Base-by-base conservation (phyloP, 176 grass and related monocot genomes). In the Juncus effusus region DNA sequence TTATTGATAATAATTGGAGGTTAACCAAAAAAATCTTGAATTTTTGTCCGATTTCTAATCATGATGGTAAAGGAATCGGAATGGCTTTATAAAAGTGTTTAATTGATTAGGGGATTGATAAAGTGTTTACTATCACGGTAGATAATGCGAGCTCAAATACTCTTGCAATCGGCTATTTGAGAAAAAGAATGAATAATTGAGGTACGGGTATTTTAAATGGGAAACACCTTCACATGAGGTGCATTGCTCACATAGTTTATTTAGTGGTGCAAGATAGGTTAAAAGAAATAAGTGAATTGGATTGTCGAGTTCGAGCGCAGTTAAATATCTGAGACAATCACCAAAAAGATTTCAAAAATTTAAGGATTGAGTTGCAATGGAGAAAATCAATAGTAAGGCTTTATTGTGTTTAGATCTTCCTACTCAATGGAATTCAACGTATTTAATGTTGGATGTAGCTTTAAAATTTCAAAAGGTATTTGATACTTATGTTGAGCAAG, bases 201-300 rank as follows among this genome's bases (percentile, higher is more conserved):
- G 19, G 19, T 1, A 28, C 19, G 1, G 1, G 19, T 28, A 1
- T 28, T 28, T 28, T 28, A 28, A 28, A 28, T 28, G 19, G 40
- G 72, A 40, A 75, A 3, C 52, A 52, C 15, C 12, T 75, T 51
- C 42, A 75, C 36, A 39, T 75, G 2, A 15, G 19, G 0, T 75
- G 72, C 38, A 62, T 2, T 62, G 41, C 72, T 13, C 58, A 75
- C 13, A 75, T 75, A 36, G 72, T 74, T 11, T 62, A 74, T 47
- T 12, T 74, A 2, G 41, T 63, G 49, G 59, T 75, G 16, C 60
- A 59, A 16, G 51, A 61, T 11, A 37, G 38, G 41, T 3, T 70
- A 19, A 49, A 70, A 47, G 50, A 54, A 37, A 41, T 38, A 14
- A 53, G 51, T 40, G 5, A 56, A 70, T 40, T 36, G 47, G 6